phyloP scores from a whole-genome alignment of 1,139 yeast genomes.

The Yamadazyma atmosphaerica region DNA sequence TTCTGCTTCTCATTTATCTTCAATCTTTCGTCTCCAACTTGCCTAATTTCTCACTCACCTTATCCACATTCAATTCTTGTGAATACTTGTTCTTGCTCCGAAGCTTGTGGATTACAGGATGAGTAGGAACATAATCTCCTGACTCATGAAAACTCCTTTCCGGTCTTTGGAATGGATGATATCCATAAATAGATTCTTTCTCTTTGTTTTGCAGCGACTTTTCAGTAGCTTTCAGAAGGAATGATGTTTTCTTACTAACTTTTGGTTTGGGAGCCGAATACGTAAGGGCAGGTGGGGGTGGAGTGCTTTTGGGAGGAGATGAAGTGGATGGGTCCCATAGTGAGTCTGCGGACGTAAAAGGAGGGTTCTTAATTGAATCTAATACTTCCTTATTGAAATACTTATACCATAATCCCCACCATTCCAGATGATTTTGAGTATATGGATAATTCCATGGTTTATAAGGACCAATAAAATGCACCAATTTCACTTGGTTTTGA shows the following conservation, averaged over 20 bases:
- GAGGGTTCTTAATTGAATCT: constrained; percentile 9
- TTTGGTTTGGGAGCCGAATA: constrained; percentile 3
- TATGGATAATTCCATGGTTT: constrained; percentile 72
- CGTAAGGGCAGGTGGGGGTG: not conserved
- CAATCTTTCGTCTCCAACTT: no score
- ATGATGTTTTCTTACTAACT: constrained; percentile 1
- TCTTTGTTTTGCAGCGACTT: constrained; percentile 7
- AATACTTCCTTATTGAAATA: constrained; percentile 23
- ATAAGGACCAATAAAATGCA: constrained; percentile 78
- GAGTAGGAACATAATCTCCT: constrained; percentile 31
- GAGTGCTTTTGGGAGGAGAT: constrained; percentile 24
- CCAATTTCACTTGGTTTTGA: constrained; percentile 46
- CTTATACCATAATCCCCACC: constrained; percentile 49
- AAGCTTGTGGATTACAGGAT: constrained; percentile 15
- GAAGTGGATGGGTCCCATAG: constrained; percentile 44
- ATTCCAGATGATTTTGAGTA: constrained; percentile 27
- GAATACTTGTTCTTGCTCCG: constrained; percentile 9
- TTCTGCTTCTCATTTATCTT: no score
- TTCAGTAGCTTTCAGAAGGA: constrained; percentile 1
- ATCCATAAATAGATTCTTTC: constrained; percentile 15
- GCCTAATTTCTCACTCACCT: constrained; percentile 14
- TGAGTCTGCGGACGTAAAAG: constrained; percentile 25
- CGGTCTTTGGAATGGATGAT: constrained; percentile 22
- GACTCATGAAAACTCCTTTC: constrained; percentile 34
- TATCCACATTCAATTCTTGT: constrained; percentile 10